Conservation (phyloP, 1,284 basidiomycete genomes). For the Malassezia sympodialis region DNA sequence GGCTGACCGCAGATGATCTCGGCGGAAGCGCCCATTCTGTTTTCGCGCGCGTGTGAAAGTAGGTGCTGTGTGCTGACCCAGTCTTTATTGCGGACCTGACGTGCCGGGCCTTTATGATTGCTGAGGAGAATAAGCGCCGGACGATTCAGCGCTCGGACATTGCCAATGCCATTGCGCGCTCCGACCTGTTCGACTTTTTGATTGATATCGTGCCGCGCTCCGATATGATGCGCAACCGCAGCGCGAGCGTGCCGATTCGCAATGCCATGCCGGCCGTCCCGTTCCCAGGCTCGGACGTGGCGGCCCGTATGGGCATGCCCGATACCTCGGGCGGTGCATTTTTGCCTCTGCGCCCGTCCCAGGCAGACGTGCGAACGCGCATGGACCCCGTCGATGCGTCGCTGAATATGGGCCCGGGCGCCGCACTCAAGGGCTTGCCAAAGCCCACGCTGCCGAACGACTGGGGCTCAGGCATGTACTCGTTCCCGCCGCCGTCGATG, state of each 20-base stretch:
- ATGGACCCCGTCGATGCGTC: slow-evolving; percentile 2
- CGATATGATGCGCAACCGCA: slow-evolving; percentile 26
- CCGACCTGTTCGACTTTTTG: slow-evolving; percentile 47
- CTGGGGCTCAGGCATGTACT: slow-evolving; percentile 12
- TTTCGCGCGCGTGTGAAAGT: slow-evolving; percentile 47
- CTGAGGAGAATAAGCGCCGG: slow-evolving; percentile 41
- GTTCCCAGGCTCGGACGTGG: not conserved
- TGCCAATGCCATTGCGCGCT: slow-evolving; percentile 36
- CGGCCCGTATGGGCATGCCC: slow-evolving; percentile 3
- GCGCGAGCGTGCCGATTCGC: slow-evolving; percentile 14
- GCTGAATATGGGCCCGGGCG: not conserved
- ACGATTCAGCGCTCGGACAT: slow-evolving; percentile 46
- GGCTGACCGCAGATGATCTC: slow-evolving; percentile 36
- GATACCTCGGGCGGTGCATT: slow-evolving; percentile 2
- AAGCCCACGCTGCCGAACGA: slow-evolving; percentile 9
- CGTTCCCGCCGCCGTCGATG: slow-evolving; percentile 11
- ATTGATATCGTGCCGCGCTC: slow-evolving; percentile 45
- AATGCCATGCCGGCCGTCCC: slow-evolving; percentile 3
- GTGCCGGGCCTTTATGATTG: slow-evolving; percentile 43
- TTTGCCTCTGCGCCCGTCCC: slow-evolving; percentile 10
- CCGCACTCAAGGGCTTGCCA: slow-evolving; percentile 11
- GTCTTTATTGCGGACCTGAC: slow-evolving; percentile 48
- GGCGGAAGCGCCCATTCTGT: slow-evolving; percentile 45
- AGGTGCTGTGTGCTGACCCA: slow-evolving; percentile 7
- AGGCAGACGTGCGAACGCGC: slow-evolving; percentile 10